These are phyloP conservation scores for Pseudocercospora fuligena DNA, from an alignment of 2,329 filamentous ascomycete species.

Conservation along the genomic window DNA sequence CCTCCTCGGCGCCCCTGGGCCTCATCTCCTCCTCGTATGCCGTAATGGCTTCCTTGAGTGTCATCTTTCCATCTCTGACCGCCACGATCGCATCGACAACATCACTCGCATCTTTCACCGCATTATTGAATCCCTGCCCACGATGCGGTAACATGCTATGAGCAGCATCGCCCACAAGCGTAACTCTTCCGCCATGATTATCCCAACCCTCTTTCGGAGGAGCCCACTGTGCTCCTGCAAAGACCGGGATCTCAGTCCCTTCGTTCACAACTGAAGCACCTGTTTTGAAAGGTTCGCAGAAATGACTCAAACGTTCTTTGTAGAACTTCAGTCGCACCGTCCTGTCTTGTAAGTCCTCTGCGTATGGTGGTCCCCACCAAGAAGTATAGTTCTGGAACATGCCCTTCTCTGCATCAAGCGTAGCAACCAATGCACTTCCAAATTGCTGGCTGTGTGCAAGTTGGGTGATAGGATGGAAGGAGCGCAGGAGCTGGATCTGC, in stretches of 20 bases:
- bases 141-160: conserved; percentile 51
- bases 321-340: neutral
- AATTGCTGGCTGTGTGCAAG: neutral
- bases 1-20: conserved; percentile 25
- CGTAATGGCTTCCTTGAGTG: conserved; percentile 20
- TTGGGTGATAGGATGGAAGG: conserved; percentile 9
- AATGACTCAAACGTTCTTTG: conserved; percentile 11
- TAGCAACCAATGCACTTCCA: neutral
- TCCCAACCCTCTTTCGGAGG: conserved; percentile 22
- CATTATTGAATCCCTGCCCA: conserved; percentile 51
- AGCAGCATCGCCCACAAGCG: conserved; percentile 44
- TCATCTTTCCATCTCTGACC: conserved; percentile 3
- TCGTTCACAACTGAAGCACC: conserved; percentile 4
- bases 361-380: conserved; percentile 20
- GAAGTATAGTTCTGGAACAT: conserved; percentile 16
- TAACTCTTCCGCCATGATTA: conserved; percentile 30
- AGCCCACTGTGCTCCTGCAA: conserved; percentile 13
- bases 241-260: conserved; percentile 17
- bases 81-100: conserved; percentile 38
- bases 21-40: conserved; percentile 26
- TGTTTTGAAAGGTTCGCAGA: conserved; percentile 15
- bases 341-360: neutral
- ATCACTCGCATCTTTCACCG: conserved; percentile 45
- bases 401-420: conserved; percentile 17
- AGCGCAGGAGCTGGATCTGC: conserved; percentile 15